Base-by-base conservation (phyloP, 176 grass and related monocot genomes). In the Oryza officinalis region DNA sequence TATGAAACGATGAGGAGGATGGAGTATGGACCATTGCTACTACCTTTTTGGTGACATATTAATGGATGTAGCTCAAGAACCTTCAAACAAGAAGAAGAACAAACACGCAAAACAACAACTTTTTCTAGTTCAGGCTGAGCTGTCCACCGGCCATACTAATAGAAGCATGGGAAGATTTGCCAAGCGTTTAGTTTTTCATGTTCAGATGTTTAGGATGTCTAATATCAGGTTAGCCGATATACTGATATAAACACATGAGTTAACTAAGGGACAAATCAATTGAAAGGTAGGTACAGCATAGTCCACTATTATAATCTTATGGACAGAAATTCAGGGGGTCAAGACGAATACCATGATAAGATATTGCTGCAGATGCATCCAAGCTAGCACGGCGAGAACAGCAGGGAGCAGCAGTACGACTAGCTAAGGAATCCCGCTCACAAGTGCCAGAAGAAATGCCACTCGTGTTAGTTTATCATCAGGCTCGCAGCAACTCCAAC, bases 371-470 rank as follows among this genome's bases (percentile, higher is more conserved):
- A 73, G 45, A 78, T 71, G 65, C 44, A 26, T 76, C 87, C 82
- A 77, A 80, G 20, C 25, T 67, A 14, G 18, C 66, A 71, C 65
- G 13, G 18, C 66, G 50, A 71, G 54, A 78, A 72, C 86, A 77
- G 22, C 67, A 73, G 64, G 32, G 63, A 35, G n/a, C 38, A 64
- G 81, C 26, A 15, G 14, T 41, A 76, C 20, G n/a, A 61, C 3
- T 84, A 88, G 59, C 74, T 44, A 75, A 69, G 71, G 77, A 82
- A 78, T 89, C 72, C 72, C 15, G 71, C 13, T 59, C 72, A 27
- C 74, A 45, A 82, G 79, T 82, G 66, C 27, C 33, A 82, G 45
- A 54, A 45, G 79, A 82, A 72, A 78, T 65, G 65, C 50, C 83
- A 71, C 71, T 77, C 47, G 59, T 86, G 83, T 67, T 68, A 82